These are phyloP conservation scores for Selaginella tamariscina DNA, from an alignment of 75 land plant species.

Conservation along the genomic window DNA sequence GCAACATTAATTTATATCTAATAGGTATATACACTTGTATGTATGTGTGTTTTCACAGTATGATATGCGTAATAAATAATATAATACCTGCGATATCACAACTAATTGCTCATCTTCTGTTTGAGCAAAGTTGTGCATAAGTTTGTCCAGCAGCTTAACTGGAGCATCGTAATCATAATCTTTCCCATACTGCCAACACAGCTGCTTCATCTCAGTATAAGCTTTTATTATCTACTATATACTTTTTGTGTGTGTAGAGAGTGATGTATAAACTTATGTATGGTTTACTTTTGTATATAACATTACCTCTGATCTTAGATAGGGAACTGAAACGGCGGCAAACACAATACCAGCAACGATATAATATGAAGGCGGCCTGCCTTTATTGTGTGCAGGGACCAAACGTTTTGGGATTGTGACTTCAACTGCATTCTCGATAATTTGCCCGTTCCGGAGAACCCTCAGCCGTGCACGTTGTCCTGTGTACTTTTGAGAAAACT, in stretches of 20 bases:
- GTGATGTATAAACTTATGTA: too few species aligned
- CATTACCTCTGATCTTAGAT: slow-evolving; percentile 6
- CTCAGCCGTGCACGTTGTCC: slow-evolving; percentile 4
- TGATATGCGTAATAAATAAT: too few species aligned
- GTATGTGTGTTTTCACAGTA: too few species aligned
- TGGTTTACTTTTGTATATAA: too few species aligned
- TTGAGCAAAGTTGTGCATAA: slow-evolving; percentile 1
- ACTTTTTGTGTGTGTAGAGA: not conserved
- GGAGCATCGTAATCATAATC: slow-evolving; percentile 12
- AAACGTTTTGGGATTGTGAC: not conserved
- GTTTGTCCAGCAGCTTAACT: slow-evolving; percentile 9
- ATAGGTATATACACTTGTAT: too few species aligned
- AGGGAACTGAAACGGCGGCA: slow-evolving; percentile 7
- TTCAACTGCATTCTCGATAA: not conserved
- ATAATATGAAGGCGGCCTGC: slow-evolving; percentile 7
- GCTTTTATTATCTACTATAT: not conserved
- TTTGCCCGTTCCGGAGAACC: not conserved
- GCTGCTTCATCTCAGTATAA: not conserved
- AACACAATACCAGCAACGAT: slow-evolving; percentile 12
- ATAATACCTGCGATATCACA: slow-evolving; percentile 5
- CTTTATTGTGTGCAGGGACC: slow-evolving; percentile 13
- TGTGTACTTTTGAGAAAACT: slow-evolving; percentile 2
- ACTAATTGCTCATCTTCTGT: slow-evolving; percentile 10
- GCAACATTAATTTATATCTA: not conserved
- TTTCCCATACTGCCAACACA: slow-evolving; percentile 9